phyloP scores from a whole-genome alignment of 805 yeast species.

The Ogataea minuta region DNA sequence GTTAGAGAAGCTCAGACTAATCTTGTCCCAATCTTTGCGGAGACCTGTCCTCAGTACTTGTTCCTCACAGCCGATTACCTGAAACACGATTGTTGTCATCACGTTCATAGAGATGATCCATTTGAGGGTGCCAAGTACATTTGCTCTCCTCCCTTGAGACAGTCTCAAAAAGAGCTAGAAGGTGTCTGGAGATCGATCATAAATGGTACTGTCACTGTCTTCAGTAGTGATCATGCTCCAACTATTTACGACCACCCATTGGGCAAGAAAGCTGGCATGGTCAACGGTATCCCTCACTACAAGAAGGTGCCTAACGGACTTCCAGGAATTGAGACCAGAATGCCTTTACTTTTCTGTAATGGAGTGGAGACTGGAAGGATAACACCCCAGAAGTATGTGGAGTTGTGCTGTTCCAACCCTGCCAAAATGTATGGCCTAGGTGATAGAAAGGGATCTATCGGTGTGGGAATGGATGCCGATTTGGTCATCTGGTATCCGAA shows the following conservation, averaged over 20 bases:
- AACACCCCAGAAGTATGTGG: slow-evolving; percentile 42
- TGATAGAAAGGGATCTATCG: slow-evolving; percentile 41
- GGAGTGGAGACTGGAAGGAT: slow-evolving; percentile 44
- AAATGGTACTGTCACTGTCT: slow-evolving; percentile 47
- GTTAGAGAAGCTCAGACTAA: slow-evolving; percentile 43
- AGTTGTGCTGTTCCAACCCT: slow-evolving; percentile 44
- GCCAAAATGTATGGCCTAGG: slow-evolving; percentile 45
- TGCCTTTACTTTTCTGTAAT: slow-evolving; percentile 42
- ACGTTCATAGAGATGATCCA: slow-evolving; percentile 31
- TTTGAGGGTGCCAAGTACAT: slow-evolving; percentile 50
- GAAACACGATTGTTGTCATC: slow-evolving; percentile 26
- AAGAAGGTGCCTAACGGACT: slow-evolving; percentile 47
- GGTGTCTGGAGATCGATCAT: slow-evolving; percentile 46
- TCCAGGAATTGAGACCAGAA: slow-evolving; percentile 48
- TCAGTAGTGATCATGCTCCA: slow-evolving; percentile 48
- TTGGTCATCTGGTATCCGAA: slow-evolving; percentile 47
- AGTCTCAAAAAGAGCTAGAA: slow-evolving; percentile 37
- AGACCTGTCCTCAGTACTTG: slow-evolving; percentile 51
- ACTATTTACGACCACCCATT: slow-evolving; percentile 39
- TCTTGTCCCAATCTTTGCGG: slow-evolving; percentile 44
- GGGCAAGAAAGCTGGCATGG: slow-evolving; percentile 44
- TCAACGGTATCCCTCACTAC: slow-evolving; percentile 41
- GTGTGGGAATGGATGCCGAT: slow-evolving; percentile 50
- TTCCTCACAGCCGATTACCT: slow-evolving; percentile 41
- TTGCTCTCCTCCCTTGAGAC: slow-evolving; percentile 51